Evolutionary conservation across 129 eudicot species (phyloP).

Genomic region (Centrapalus pauciflorus): DNA sequence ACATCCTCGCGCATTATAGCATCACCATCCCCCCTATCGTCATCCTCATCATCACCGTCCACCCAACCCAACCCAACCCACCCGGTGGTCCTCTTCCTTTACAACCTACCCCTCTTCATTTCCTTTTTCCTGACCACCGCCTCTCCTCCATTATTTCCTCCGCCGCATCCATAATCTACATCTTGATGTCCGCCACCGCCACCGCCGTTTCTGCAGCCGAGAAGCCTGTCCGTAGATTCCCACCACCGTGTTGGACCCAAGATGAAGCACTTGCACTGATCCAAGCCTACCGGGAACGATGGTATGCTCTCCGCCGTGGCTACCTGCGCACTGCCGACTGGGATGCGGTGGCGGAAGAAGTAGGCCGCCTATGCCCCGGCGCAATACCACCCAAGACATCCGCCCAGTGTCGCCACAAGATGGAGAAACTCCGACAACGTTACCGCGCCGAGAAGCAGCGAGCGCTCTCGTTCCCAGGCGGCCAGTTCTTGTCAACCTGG

Average conservation of each 20-base stretch:
- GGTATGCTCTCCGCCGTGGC: slow-evolving; percentile 96
- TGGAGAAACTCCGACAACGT: slow-evolving; percentile 97
- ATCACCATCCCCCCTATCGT: slow-evolving; percentile 20
- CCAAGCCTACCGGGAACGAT: slow-evolving; percentile 79
- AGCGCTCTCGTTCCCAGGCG: slow-evolving; percentile 48
- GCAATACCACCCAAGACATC: slow-evolving; percentile 74
- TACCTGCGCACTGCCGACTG: slow-evolving; percentile 93
- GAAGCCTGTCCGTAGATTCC: slow-evolving; percentile 53
- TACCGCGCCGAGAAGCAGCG: slow-evolving; percentile 89
- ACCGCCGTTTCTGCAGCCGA: slow-evolving; percentile 14
- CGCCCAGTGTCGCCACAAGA: slow-evolving; percentile 99
- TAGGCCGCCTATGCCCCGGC: slow-evolving; percentile 54
- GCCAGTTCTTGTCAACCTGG: slow-evolving; percentile 69
- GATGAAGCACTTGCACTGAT: slow-evolving; percentile 78
- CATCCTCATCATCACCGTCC: slow-evolving; percentile 34
- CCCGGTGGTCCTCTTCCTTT: slow-evolving; percentile 23
- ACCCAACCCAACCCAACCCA: slow-evolving; percentile 21
- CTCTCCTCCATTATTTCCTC: not conserved
- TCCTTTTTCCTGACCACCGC: not conserved
- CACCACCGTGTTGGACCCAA: slow-evolving; percentile 96
- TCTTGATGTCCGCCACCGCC: slow-evolving; percentile 25
- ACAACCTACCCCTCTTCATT: not conserved
- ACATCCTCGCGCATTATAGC: slow-evolving; percentile 29
- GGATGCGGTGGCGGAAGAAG: slow-evolving; percentile 83
- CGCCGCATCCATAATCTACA: not conserved